Evolutionary conservation across 2,329 filamentous ascomycete species (phyloP), one percentile per base, ranked within the genome.

Genomic region (Chlorencoelia australis): DNA sequence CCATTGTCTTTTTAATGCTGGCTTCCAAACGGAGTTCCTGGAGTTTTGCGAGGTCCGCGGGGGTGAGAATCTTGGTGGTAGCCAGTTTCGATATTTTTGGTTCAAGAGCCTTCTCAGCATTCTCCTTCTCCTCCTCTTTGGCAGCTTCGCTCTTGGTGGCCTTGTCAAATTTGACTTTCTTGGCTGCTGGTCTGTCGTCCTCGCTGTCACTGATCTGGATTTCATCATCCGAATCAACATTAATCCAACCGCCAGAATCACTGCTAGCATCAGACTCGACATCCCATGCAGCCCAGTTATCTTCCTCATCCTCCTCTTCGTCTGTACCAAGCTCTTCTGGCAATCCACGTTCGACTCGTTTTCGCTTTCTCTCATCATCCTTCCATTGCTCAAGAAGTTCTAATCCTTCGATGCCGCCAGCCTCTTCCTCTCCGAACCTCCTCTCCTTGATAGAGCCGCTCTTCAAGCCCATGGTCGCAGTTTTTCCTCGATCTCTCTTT

Each of bases 361-460:
- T 88, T 57, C 77, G 74, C 58, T 77, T 75, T 54, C 75, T 77
- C 59, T 96, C 85, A 48, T 95, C 86, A 43, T 87, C 82, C 61
- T 96, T 96, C 82, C 84, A 96, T 59, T 86, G 76, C 57, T 86
- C 88, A 7, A 98, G 69, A 14, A 98, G 68, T 47, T 96, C 89
- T 7, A 98, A 69, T 13, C 91, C 91, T 58, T 95, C 88, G 37
- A 98, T 95, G 6, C 77, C 79, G 13, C 88, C 89, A 2, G 63
- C 63, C 20, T 79, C 73, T 57, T 89, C 78, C 55, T 94, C 84
- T 48, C 91, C 91, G 49, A 85, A 98, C 46, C 80, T 77, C 38
- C 75, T 73, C 55, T 85, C 79, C 51, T 80, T 79, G 51, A 79
- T 68, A n/a, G 82, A 75, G 4, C 88, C 88, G 20, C 71, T 69